A percentile compares a stretch with the other conserved stretches of the same genome.
These are phyloP conservation scores for Coemansia sp. DNA, from an alignment of 192 early-diverging fungal genomes.

Conservation along the genomic window DNA sequence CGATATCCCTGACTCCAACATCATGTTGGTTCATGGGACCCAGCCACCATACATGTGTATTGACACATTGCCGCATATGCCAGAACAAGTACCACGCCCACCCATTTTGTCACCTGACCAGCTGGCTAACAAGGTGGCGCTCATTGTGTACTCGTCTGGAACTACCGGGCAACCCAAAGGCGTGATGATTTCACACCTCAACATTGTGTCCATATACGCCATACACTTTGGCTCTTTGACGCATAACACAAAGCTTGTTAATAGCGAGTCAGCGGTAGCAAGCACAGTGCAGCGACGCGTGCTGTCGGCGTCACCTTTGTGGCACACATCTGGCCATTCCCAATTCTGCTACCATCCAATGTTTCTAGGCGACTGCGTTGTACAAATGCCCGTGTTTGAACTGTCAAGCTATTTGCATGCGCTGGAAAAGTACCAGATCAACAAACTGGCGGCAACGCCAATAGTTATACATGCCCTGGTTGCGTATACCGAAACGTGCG, in stretches of 20 bases:
- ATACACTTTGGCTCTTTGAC: constrained; percentile 12
- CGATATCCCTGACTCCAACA: not conserved
- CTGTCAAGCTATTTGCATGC: constrained; percentile 16
- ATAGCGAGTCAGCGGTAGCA: too few species aligned
- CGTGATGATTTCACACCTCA: constrained; percentile 42
- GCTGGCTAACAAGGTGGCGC: constrained; percentile 13
- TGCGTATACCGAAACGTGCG: constrained; percentile 4
- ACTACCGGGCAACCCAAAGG: constrained; percentile 44
- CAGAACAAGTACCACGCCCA: too few species aligned
- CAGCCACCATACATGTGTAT: not conserved
- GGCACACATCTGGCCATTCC: constrained; percentile 33
- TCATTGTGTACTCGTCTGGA: constrained; percentile 42
- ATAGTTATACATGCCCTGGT: constrained; percentile 15
- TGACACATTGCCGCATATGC: too few species aligned
- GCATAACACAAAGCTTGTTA: too few species aligned
- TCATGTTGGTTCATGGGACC: constrained; percentile 1
- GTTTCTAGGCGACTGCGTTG: constrained; percentile 18
- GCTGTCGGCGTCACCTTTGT: constrained; percentile 23
- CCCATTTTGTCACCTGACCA: not conserved
- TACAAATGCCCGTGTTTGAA: constrained; percentile 21
- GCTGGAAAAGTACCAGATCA: constrained; percentile 21
- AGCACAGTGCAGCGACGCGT: not conserved
- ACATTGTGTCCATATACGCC: constrained; percentile 20
- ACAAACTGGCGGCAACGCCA: constrained; percentile 22
- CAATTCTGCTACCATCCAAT: constrained; percentile 40